A percentile compares a stretch with the other conserved stretches of the same genome.
Evolutionary conservation across 78 protist species (phyloP).

Genomic region (slime mould (Dictyostelium discoideum)): DNA sequence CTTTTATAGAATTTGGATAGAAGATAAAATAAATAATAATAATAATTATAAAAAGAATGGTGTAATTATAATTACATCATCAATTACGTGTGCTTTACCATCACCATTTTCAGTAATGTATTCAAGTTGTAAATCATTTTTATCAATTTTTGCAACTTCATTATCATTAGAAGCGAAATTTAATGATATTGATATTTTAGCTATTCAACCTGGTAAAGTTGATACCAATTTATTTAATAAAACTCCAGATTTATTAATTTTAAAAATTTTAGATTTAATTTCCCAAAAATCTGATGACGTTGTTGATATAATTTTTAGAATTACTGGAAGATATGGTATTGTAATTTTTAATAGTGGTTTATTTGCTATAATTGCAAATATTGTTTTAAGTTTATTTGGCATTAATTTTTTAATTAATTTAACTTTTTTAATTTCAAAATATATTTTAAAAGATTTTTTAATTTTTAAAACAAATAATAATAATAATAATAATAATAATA

Average conservation of each 20-base stretch:
- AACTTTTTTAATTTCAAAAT: background rate
- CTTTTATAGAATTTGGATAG: conserved; percentile 22
- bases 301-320: conserved; percentile 27
- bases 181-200: conserved; percentile 30
- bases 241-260: background rate
- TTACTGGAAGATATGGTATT: conserved; percentile 28
- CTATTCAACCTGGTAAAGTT: conserved; percentile 48
- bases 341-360: conserved; percentile 28
- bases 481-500: background rate
- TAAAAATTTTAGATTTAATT: background rate
- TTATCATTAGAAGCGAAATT: conserved; percentile 26
- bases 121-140: conserved; percentile 22
- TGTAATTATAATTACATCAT: conserved; percentile 41
- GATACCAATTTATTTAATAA: conserved; percentile 9
- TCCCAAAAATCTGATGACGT: background rate
- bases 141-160: conserved; percentile 41
- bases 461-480: background rate
- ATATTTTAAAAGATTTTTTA: background rate
- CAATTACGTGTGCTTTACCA: conserved; percentile 15
- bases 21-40: background rate
- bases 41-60: background rate
- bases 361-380: background rate
- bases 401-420: background rate
- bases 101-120: conserved; percentile 58
- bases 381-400: background rate